Percentiles rank a stretch among this genome's conserved stretches.
phyloP scores from a whole-genome alignment of 140 eudicot genomes.

The Ambrosia hybrid region DNA sequence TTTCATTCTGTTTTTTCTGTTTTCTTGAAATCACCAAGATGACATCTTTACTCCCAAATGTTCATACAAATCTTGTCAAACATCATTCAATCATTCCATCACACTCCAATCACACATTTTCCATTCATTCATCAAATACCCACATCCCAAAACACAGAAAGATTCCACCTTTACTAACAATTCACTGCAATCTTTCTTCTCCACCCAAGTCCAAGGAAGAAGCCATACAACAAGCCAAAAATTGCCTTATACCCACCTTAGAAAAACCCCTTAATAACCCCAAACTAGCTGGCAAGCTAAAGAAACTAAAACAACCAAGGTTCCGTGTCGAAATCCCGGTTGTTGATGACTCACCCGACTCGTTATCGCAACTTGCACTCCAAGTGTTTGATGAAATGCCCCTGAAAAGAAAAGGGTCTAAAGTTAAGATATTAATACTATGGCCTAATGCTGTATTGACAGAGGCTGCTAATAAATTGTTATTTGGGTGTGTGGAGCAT shows the following conservation, averaged over 20 bases:
- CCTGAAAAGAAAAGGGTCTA: constrained; percentile 54
- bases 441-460: constrained; percentile 49
- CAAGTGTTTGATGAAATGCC: constrained; percentile 52
- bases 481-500: constrained; percentile 37
- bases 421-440: constrained; percentile 48
- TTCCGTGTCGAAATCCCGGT: constrained; percentile 72
- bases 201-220: constrained; percentile 84
- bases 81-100: constrained; percentile 16
- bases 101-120: constrained; percentile 13
- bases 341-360: constrained; percentile 55
- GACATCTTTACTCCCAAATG: constrained; percentile 27
- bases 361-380: constrained; percentile 58
- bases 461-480: constrained; percentile 44
- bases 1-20: not conserved
- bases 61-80: constrained; percentile 12
- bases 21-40: constrained; percentile 14
- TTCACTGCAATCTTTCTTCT: constrained; percentile 36
- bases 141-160: constrained; percentile 26
- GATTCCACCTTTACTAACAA: constrained; percentile 12
- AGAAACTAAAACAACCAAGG: constrained; percentile 79
- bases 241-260: constrained; percentile 56
- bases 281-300: constrained; percentile 61
- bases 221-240: constrained; percentile 83
- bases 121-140: constrained; percentile 27
- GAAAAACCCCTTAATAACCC: constrained; percentile 80